Percentiles rank a stretch among this genome's conserved stretches.
Evolutionary conservation across 1,284 basidiomycete species (phyloP).

Genomic region (Cryptococcus jaspeensis): DNA sequence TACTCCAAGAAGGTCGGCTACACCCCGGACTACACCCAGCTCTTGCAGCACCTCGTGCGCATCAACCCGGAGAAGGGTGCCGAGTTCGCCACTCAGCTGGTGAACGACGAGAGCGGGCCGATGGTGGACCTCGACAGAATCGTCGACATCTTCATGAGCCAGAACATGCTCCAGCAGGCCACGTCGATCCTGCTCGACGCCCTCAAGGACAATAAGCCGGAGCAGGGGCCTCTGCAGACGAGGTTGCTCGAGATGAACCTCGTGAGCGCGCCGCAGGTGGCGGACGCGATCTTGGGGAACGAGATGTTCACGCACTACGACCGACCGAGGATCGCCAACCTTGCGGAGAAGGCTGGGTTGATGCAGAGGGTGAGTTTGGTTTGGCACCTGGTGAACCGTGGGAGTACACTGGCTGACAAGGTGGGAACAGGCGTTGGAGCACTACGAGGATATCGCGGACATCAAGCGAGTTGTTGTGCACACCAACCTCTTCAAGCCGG

Average conservation of each 20-base stretch:
- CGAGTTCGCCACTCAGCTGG: conserved; percentile 94
- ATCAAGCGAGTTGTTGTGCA: conserved; percentile 99
- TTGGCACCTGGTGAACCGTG: too few species aligned
- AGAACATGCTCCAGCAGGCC: conserved; percentile 99
- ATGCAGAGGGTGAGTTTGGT: conserved; percentile 71
- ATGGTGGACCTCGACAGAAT: conserved; percentile 93
- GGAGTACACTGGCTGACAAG: conserved; percentile 12
- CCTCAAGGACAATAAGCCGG: conserved; percentile 98
- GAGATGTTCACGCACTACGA: conserved; percentile 99
- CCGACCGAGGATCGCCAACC: conserved; percentile 91
- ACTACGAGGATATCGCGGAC: conserved; percentile 95
- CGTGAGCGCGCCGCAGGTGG: conserved; percentile 95
- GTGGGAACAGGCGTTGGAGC: conserved; percentile 77
- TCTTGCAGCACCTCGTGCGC: conserved; percentile 97
- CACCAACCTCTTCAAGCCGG: conserved; percentile 78
- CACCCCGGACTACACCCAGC: conserved; percentile 86
- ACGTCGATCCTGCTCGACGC: conserved; percentile 98
- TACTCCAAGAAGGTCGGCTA: conserved; percentile 98
- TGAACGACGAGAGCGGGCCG: conserved; percentile 89
- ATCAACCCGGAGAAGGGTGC: conserved; percentile 97
- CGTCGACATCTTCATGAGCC: conserved; percentile 98
- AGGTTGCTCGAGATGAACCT: conserved; percentile 98
- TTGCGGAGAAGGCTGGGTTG: conserved; percentile 97
- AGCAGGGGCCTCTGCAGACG: conserved; percentile 95
- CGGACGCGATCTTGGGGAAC: conserved; percentile 97